Conservation (phyloP, 1,284 basidiomycete species). For the Puccinia hordei region DNA sequence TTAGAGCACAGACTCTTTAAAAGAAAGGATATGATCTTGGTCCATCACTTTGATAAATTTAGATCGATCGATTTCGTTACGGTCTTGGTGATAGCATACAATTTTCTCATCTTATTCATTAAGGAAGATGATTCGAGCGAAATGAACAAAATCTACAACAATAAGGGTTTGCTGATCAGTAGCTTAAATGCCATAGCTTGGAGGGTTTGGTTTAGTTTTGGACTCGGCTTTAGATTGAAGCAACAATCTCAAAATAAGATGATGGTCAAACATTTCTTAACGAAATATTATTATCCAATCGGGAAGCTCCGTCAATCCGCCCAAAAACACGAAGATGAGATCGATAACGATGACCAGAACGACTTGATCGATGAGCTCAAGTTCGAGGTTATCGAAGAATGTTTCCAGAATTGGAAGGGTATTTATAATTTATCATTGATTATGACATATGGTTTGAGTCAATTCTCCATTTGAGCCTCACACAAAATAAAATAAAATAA, state of each 20-base stretch:
- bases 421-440: constrained; percentile 88
- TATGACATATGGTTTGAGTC: constrained; percentile 82
- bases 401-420: constrained; percentile 91
- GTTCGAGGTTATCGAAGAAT: constrained; percentile 78
- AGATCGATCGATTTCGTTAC: constrained; percentile 72
- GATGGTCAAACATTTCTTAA: constrained; percentile 88
- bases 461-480: not conserved
- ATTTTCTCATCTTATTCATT: constrained; percentile 63
- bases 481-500: constrained; percentile 63
- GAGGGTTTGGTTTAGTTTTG: constrained; percentile 86
- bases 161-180: constrained; percentile 63
- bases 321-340: not conserved
- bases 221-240: constrained; percentile 77
- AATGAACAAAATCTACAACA: not conserved
- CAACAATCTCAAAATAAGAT: constrained; percentile 84
- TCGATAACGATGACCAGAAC: constrained; percentile 34
- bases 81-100: constrained; percentile 67
- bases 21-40: constrained; percentile 76
- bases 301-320: constrained; percentile 54
- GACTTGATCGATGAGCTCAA: constrained; percentile 58
- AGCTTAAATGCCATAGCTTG: constrained; percentile 81
- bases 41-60: constrained; percentile 80
- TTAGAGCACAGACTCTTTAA: constrained; percentile 83
- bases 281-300: constrained; percentile 69
- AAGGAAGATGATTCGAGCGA: constrained; percentile 60